Percentiles rank a stretch among this genome's conserved stretches.
phyloP scores from a whole-genome alignment of 495 filamentous ascomycete genomes.

The Xylaria flabelliformis region DNA sequence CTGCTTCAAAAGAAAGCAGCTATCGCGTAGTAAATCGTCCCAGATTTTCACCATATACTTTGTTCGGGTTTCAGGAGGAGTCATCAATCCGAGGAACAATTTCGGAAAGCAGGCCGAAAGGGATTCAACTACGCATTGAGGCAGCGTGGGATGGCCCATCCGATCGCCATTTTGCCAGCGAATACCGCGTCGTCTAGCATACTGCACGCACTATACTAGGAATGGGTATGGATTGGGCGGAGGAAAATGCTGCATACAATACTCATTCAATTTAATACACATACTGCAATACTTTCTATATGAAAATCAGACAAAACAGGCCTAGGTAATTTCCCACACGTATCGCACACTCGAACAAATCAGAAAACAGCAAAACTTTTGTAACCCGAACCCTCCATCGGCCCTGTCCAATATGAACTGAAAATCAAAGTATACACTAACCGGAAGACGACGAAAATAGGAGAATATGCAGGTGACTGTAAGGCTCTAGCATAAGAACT shows the following conservation, averaged over 20 bases:
- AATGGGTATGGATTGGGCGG: neutral
- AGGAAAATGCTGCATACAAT: neutral
- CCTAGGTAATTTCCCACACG: neutral
- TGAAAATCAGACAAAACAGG: neutral
- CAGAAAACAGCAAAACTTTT: constrained; percentile 23
- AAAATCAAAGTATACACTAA: neutral
- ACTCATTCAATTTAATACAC: constrained; percentile 13
- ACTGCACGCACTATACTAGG: neutral
- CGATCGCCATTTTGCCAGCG: constrained; percentile 20
- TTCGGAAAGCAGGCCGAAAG: neutral
- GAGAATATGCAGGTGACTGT: neutral
- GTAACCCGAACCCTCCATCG: neutral
- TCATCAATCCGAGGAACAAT: neutral
- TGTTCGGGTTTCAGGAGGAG: neutral
- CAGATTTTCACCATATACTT: neutral
- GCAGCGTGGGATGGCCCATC: constrained; percentile 6
- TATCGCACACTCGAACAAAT: neutral
- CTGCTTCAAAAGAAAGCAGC: neutral
- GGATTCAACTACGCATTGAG: neutral
- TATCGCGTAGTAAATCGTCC: neutral
- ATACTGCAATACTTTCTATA: neutral
- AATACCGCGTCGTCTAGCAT: constrained; percentile 14
- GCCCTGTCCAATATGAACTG: neutral
- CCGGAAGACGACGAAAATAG: neutral
- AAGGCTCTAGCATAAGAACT: neutral